Percentiles rank a stretch among this genome's conserved stretches.
Conservation (phyloP, 2,329 filamentous ascomycete species). For the Blastomyces emzantsi region DNA sequence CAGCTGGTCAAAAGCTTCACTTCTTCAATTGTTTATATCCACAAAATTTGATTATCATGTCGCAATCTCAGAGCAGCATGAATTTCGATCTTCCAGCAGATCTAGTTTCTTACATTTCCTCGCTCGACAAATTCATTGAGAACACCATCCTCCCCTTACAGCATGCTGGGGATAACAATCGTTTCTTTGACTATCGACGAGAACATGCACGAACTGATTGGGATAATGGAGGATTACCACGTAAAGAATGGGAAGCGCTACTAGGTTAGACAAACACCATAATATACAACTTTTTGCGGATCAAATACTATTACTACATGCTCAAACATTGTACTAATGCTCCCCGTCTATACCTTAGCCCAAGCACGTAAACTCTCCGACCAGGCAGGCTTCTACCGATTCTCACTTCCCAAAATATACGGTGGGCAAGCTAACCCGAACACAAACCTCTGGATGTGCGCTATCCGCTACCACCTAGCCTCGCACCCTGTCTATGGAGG, state of each 20-base stretch:
- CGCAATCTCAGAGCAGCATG: conserved; percentile 29
- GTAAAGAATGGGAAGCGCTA: conserved; percentile 50
- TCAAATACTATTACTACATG: neutral
- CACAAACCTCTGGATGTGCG: conserved; percentile 55
- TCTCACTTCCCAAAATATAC: conserved; percentile 48
- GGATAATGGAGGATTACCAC: conserved; percentile 49
- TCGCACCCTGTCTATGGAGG: conserved; percentile 39
- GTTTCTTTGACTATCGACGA: conserved; percentile 58
- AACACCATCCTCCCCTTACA: conserved; percentile 47
- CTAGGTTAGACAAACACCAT: conserved; percentile 23
- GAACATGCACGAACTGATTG: conserved; percentile 55
- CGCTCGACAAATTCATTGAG: conserved; percentile 51
- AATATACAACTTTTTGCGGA: neutral
- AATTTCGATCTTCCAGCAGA: conserved; percentile 49
- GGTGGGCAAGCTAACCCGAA: conserved; percentile 44
- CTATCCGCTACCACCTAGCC: conserved; percentile 51
- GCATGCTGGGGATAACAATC: conserved; percentile 48
- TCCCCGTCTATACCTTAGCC: conserved; percentile 12
- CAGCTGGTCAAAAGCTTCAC: neutral
- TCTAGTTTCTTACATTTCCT: conserved; percentile 40
- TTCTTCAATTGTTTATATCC: neutral
- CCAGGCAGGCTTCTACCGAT: conserved; percentile 52
- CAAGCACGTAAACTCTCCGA: conserved; percentile 47
- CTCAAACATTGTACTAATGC: neutral
- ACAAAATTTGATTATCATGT: neutral